phyloP scores from a whole-genome alignment of 768 basidiomycete species.

The Naganishia antarctica region DNA sequence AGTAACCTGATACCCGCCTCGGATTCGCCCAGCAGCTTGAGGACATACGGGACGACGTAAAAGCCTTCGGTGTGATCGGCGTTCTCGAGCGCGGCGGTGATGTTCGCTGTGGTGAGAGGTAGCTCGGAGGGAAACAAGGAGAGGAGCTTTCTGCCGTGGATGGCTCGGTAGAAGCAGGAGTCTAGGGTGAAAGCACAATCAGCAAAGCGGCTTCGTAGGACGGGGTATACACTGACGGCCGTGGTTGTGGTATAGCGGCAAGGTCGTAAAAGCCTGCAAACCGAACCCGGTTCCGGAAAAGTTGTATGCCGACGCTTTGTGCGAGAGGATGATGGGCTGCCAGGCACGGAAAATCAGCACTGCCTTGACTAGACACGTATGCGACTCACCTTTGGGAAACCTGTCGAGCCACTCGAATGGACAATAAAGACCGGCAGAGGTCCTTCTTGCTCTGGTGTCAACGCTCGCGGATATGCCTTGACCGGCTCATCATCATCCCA shows the following conservation, averaged over 20 bases:
- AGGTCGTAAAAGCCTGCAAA: conserved; percentile 50
- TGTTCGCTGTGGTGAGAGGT: conserved; percentile 54
- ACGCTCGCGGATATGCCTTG: conserved; percentile 28
- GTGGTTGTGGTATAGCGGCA: conserved; percentile 52
- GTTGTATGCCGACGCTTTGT: conserved; percentile 52
- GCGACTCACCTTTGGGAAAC: conserved; percentile 49
- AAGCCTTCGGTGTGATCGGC: conserved; percentile 38
- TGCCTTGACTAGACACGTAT: neutral
- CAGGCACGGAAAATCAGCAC: neutral
- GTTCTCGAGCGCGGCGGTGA: conserved; percentile 49
- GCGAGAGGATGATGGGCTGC: conserved; percentile 52
- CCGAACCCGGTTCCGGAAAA: conserved; percentile 48
- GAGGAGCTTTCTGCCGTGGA: conserved; percentile 50
- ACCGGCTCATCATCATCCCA: conserved; percentile 8
- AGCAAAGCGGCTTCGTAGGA: neutral
- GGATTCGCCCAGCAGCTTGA: conserved; percentile 55
- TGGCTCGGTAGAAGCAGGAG: conserved; percentile 50
- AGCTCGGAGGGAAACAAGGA: conserved; percentile 53
- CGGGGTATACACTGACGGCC: conserved; percentile 34
- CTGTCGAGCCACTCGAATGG: conserved; percentile 53
- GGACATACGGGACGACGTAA: conserved; percentile 49
- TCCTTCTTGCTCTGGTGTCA: conserved; percentile 49
- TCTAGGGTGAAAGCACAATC: conserved; percentile 28
- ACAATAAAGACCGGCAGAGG: conserved; percentile 50
- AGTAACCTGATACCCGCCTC: conserved; percentile 53